phyloP scores from a whole-genome alignment of 768 basidiomycete genomes.

The Tubosaeta sp. region DNA sequence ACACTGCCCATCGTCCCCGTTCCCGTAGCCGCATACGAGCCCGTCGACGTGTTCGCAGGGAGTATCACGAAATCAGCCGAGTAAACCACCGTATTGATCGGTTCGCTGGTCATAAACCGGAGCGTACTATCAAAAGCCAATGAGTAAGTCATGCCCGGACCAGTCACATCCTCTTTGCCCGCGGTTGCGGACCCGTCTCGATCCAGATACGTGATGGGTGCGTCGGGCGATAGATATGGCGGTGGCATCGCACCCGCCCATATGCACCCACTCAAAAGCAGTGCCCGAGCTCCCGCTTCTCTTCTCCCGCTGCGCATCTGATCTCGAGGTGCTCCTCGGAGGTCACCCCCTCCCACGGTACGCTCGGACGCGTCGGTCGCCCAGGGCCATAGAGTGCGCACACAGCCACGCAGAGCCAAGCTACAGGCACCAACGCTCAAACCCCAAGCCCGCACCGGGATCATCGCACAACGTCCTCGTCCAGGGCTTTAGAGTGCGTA shows the following conservation, averaged over 20 bases:
- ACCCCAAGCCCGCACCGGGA: too few relatives aligned
- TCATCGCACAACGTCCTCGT: too few relatives aligned
- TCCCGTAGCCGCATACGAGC: not conserved
- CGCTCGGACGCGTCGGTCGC: not conserved
- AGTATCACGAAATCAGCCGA: constrained; percentile 49
- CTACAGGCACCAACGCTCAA: not conserved
- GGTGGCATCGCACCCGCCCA: not conserved
- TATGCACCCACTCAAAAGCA: not conserved
- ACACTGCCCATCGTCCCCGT: not conserved
- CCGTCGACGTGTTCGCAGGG: not conserved
- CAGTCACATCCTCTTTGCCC: not conserved
- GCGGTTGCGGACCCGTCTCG: not conserved
- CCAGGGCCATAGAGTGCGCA: not conserved
- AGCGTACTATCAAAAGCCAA: constrained; percentile 25
- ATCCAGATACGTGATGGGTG: too few relatives aligned
- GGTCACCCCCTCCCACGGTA: constrained; percentile 5
- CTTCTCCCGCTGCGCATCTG: not conserved
- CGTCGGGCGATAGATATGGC: not conserved
- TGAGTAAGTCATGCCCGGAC: too few relatives aligned
- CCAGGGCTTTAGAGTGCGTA: too few relatives aligned
- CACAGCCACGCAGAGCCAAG: not conserved
- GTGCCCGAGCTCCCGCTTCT: not conserved
- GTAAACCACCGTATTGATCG: constrained; percentile 35
- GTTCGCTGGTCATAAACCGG: constrained; percentile 29
- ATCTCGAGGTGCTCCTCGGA: constrained; percentile 22